phyloP scores from a whole-genome alignment of 1,284 basidiomycete species.

The Mycena citricolor region DNA sequence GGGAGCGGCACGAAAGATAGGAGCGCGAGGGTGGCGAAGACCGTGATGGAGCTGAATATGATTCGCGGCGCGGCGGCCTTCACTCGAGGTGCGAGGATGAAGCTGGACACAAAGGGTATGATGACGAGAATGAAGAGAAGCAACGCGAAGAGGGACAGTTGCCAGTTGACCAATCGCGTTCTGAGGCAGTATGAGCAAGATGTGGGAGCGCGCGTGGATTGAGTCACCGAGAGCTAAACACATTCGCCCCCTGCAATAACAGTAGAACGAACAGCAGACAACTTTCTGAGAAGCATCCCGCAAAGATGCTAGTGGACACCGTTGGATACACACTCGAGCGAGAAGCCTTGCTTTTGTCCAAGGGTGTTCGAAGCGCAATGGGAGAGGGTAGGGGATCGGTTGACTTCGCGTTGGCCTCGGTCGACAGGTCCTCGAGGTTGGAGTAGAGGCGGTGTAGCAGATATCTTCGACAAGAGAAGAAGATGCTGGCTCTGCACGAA shows the following conservation, averaged over 20 bases:
- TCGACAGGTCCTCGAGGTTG: conserved; percentile 45
- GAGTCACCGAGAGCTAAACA: conserved; percentile 53
- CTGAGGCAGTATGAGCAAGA: too few relatives aligned
- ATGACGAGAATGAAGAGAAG: conserved; percentile 56
- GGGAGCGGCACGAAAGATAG: conserved; percentile 71
- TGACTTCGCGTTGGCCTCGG: conserved; percentile 17
- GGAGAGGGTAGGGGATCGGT: conserved; percentile 40
- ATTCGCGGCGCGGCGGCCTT: conserved; percentile 35
- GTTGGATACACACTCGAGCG: conserved; percentile 59
- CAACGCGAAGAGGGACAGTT: conserved; percentile 56
- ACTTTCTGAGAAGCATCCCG: conserved; percentile 67
- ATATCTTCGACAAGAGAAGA: conserved; percentile 54
- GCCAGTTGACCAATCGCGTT: conserved; percentile 64
- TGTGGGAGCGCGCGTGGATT: neutral
- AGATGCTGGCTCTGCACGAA: conserved; percentile 43
- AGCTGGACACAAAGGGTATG: conserved; percentile 59
- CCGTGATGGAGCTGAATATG: conserved; percentile 48
- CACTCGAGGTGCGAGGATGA: conserved; percentile 47
- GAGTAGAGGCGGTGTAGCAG: conserved; percentile 55
- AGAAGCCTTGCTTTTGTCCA: conserved; percentile 29
- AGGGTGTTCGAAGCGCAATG: conserved; percentile 39
- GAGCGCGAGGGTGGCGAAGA: conserved; percentile 54
- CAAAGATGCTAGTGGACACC: conserved; percentile 57
- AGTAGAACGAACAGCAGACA: conserved; percentile 66
- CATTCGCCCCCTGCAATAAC: conserved; percentile 58